Evolutionary conservation across 371 early-diverging fungal species (phyloP).

Genomic region (Mortierella sp.): DNA sequence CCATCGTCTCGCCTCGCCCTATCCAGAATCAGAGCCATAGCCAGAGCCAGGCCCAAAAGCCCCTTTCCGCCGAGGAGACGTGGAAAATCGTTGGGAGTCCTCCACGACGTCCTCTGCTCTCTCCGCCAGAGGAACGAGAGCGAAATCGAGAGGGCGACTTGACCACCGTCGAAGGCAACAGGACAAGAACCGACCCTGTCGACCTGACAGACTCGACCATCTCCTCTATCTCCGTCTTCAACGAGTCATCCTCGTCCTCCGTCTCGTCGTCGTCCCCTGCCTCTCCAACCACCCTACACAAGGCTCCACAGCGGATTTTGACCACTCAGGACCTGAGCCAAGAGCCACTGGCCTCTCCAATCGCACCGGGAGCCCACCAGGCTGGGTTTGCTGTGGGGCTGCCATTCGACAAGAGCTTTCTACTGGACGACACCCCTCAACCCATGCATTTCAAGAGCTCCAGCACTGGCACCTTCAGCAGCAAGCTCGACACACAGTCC

Average conservation of each 20-base stretch:
- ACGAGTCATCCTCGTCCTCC: constrained; percentile 22
- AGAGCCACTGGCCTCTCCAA: neutral
- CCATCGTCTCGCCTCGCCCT: constrained; percentile 47
- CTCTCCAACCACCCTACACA: constrained; percentile 21
- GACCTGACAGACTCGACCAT: constrained; percentile 31
- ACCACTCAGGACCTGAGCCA: constrained; percentile 8
- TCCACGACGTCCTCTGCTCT: constrained; percentile 31
- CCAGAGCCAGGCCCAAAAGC: no score
- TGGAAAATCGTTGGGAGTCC: constrained; percentile 54
- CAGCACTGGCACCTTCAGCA: constrained; percentile 24
- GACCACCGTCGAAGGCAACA: constrained; percentile 18
- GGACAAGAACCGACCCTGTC: constrained; percentile 7
- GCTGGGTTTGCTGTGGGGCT: neutral
- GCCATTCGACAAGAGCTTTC: constrained; percentile 9
- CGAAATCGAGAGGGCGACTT: constrained; percentile 16
- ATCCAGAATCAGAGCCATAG: no score
- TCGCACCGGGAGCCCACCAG: neutral
- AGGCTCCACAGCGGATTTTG: constrained; percentile 12
- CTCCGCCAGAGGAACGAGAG: constrained; percentile 44
- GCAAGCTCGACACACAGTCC: constrained; percentile 1
- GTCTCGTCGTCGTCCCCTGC: constrained; percentile 16
- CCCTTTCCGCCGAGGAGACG: constrained; percentile 11
- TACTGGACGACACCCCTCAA: constrained; percentile 1
- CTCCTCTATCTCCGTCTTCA: constrained; percentile 17
- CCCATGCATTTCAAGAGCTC: constrained; percentile 36